Evolutionary conservation across 257 asterid species (phyloP), one percentile per base, ranked within the genome.

Genomic region (Apocynum venetum): DNA sequence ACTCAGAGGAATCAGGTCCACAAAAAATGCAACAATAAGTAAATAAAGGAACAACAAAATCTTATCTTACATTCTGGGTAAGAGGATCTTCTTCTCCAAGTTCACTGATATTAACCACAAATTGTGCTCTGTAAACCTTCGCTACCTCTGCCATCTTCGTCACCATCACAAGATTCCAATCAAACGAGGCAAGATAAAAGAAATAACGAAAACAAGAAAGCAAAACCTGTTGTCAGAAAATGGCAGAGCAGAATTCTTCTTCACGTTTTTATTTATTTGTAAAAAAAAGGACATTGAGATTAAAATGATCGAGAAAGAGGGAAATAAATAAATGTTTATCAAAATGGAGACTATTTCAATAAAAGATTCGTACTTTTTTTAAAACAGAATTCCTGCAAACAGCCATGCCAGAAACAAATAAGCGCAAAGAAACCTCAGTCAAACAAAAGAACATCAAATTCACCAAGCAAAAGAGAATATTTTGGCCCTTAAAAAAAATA

Each of bases 71-170:
- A 82, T 90, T 89, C 68, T 74, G 87, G 71, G 82, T 31, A 53
- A 91, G 87, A 6, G 91, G 89, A 82, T 87, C 91, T 52, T 82
- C 87, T 79, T 79, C 87, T 41, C 94, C 96, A 66, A 84, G 81
- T 80, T 89, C 89, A 77, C 85, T 84, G 75, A 91, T 81, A 73
- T 71, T 78, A 73, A 91, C 77, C 38, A 89, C 83, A 57, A 89
- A 90, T 19, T 53, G 85, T 7, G 84, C 88, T n/a, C 82, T 84
- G 88, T 61, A 86, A 8, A 73, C 78, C 79, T 77, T 87, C 68
- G 83, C 83, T 70, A 78, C 89, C 80, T 87, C 86, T 77, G 69
- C 84, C 87, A 91, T 89, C 97, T 91, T 80, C 85, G 84, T 57
- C 53, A 77, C 65, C 79, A 88, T 70, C 78, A 80, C n/a, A 73